Conservation (phyloP, 257 asterid genomes). For the Jaltomata sinuosa region DNA sequence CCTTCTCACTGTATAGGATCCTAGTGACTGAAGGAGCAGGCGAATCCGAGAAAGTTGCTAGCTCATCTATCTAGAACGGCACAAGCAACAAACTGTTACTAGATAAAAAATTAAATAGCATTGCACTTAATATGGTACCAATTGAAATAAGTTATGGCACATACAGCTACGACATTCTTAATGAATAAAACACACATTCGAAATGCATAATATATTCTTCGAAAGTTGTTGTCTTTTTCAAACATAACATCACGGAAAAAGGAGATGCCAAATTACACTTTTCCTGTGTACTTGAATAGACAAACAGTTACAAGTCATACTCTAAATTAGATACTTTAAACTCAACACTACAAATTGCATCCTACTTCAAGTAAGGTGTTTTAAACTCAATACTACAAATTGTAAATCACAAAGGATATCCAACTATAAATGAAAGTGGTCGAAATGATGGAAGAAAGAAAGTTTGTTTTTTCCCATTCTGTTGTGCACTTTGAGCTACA, state of each 20-base stretch:
- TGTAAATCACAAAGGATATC: background rate
- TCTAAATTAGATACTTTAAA: background rate
- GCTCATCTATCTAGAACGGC: slow-evolving; percentile 64
- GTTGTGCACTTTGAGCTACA: background rate
- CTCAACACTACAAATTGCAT: background rate
- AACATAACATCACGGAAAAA: background rate
- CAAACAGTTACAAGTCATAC: background rate
- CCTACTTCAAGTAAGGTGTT: background rate
- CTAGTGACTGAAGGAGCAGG: slow-evolving; percentile 90
- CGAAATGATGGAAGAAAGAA: background rate
- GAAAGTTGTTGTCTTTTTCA: background rate
- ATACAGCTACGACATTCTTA: background rate
- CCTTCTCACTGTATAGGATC: slow-evolving; percentile 80
- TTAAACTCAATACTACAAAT: background rate
- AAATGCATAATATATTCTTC: background rate
- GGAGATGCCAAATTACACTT: background rate
- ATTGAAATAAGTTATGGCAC: background rate
- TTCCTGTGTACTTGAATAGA: background rate
- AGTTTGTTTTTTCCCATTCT: background rate
- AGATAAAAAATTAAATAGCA: background rate
- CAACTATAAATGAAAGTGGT: background rate
- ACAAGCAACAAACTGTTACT: background rate
- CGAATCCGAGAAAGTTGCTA: slow-evolving; percentile 74
- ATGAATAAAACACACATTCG: too few relatives aligned
- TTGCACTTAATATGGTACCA: background rate